Base-by-base conservation (phyloP, 768 basidiomycete species). In the Erythrobasidium yunnanense region DNA sequence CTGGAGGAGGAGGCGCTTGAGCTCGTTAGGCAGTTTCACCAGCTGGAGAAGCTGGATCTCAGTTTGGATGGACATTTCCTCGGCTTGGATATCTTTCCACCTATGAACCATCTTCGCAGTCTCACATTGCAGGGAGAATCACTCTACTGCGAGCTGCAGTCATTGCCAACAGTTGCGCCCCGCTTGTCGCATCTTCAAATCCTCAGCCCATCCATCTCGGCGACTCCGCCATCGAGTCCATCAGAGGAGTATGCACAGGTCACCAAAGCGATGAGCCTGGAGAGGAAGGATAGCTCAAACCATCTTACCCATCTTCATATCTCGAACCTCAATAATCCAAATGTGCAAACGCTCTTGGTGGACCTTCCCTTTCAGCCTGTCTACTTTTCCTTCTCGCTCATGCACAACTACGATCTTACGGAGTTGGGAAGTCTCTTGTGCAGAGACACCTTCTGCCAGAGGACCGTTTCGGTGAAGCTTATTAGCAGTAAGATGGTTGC, bases 341-440 rank as follows among this genome's bases (percentile, higher is more conserved):
- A 46, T 17, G 32, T 20, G 20, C 60, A 63, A 32, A 49, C 49
- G 13, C 47, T 63, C 17, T 35, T 63, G 11, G 25, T 29, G 23
- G 20, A 25, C 8, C 30, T 63, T 11, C 60, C 60, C 4, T 50
- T 50, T 49, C 45, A 49, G 20, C 60, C 60, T 25, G 49, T 47
- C n/a, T 32, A 32, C 33, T 63, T 63, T 34, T 63, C 60, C 32
- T 63, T 49, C 49, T 34, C 47, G 11, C 47, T 63, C 7, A 25
- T 63, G n/a, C 60, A 63, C 49, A 63, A 63, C 46, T 63, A 51
- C 25, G 60, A 63, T 32, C 49, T 63, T n/a, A 17, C 49, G 46
- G 60, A 63, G 2, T 22, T 63, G 7, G 60, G 30, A 4, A 25
- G 20, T 30, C 32, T 51, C 18, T 32, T 63, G 20, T 63, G 60